phyloP scores from a whole-genome alignment of 768 basidiomycete species.

The Mycena crocata region DNA sequence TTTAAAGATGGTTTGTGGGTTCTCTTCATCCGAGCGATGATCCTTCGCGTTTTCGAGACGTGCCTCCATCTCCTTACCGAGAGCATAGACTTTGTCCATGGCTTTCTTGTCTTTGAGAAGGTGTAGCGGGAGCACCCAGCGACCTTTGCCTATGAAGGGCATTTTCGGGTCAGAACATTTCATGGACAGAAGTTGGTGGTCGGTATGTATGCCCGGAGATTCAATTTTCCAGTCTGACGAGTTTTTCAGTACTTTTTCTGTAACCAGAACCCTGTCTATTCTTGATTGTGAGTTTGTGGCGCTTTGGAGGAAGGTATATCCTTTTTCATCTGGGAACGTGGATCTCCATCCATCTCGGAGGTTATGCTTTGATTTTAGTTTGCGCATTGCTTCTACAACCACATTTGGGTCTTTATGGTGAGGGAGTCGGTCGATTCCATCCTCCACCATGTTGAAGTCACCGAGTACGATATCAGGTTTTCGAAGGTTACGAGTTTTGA shows the following conservation, averaged over 20 bases:
- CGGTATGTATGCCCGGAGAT: not conserved
- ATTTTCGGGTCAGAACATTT: slow-evolving; percentile 7
- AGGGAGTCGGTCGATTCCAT: slow-evolving; percentile 21
- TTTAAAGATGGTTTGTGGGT: slow-evolving; percentile 4
- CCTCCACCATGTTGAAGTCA: slow-evolving; percentile 30
- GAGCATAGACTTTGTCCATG: not conserved
- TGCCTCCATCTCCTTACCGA: not conserved
- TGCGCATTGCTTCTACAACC: slow-evolving; percentile 9
- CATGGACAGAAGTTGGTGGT: slow-evolving; percentile 16
- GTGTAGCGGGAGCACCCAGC: not conserved
- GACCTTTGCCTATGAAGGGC: slow-evolving; percentile 12
- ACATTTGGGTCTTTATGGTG: not conserved
- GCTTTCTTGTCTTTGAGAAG: slow-evolving; percentile 4
- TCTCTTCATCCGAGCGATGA: not conserved
- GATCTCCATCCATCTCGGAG: slow-evolving; percentile 29
- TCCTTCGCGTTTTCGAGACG: not conserved
- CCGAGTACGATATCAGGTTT: not conserved
- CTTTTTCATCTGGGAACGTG: slow-evolving; percentile 17
- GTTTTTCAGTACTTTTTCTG: not conserved
- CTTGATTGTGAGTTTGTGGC: slow-evolving; percentile 10
- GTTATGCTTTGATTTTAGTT: slow-evolving; percentile 2
- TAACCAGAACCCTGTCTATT: slow-evolving; percentile 7
- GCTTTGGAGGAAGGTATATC: slow-evolving; percentile 19
- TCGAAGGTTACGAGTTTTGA: not conserved
- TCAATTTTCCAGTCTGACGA: slow-evolving; percentile 9